Evolutionary conservation across 2,329 filamentous ascomycete genomes (phyloP), one percentile per base, ranked within the genome.

Genomic region (Cladosporium sp.): DNA sequence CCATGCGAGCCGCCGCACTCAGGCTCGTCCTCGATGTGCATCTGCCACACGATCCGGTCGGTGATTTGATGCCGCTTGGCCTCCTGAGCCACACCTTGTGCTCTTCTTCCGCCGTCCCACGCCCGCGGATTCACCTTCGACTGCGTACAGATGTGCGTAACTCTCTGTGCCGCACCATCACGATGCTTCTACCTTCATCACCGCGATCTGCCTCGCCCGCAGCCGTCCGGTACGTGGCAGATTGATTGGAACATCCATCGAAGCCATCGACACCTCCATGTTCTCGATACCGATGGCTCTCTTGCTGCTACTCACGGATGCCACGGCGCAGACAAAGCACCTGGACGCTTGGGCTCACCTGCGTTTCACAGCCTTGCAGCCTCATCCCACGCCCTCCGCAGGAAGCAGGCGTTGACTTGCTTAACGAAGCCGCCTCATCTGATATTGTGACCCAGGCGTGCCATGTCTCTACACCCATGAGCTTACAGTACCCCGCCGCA

Each of bases 301-400:
- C 6, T 5, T n/a, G 8, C 49, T 28, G 24, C 18, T n/a, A 21
- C 49, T 14, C 49, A 14, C 49, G 26, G 49, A 52, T 52, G 49
- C 21, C 49, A 28, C 49, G 26, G 21, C 26, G 26, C 21, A 21
- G n/a, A 26, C 24, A 51, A 21, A 51, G 36, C 36, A 41, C 36
- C 36, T 18, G 15, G 18, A 28, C 49, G 51, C 51, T 54, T 34
- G 24, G 51, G 30, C 51, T 54, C 26, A 11, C 24, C 14, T 32
- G 51, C 51, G 44, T 54, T 49, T 52, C 59, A 32, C 59, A 62
- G 59, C 41, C 28, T 61, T 24, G 59, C 59, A 52, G 41, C 47
- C 44, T 62, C 59, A 24, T 34, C 54, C 54, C 54, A 38, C 30
- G 54, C 54, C 30, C n/a, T 21, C 54, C 49, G 21, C 30, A 26